Evolutionary conservation across 768 basidiomycete species (phyloP).

Genomic region (Phaeotremella skinneri): DNA sequence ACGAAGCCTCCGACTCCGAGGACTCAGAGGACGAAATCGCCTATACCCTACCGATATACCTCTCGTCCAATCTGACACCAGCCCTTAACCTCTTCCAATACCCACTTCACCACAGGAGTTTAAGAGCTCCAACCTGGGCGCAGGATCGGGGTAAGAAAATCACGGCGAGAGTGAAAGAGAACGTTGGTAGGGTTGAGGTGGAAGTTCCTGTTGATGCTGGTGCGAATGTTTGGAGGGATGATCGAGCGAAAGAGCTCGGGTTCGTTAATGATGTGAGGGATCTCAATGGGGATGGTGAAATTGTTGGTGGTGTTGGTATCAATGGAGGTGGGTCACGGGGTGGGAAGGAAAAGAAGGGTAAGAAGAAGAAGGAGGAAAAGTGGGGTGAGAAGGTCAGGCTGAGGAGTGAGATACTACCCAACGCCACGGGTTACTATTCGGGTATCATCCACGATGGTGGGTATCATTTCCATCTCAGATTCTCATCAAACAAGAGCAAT

Average conservation of each 20-base stretch:
- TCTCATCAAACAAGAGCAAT: neutral
- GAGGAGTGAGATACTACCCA: slow-evolving; percentile 49
- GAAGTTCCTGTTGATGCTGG: slow-evolving; percentile 51
- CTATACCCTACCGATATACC: slow-evolving; percentile 49
- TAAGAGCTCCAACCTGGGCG: slow-evolving; percentile 40
- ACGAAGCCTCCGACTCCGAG: slow-evolving; percentile 10
- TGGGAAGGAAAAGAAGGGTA: slow-evolving; percentile 30
- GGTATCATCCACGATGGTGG: slow-evolving; percentile 50
- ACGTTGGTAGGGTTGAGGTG: slow-evolving; percentile 44
- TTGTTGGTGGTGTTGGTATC: slow-evolving; percentile 37
- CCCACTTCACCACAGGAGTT: slow-evolving; percentile 38
- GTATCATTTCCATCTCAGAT: neutral
- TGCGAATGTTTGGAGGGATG: slow-evolving; percentile 46
- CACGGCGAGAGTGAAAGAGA: slow-evolving; percentile 47
- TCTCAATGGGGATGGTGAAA: slow-evolving; percentile 24
- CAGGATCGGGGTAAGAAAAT: slow-evolving; percentile 39
- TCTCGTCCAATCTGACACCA: slow-evolving; percentile 40
- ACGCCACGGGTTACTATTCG: slow-evolving; percentile 49
- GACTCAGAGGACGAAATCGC: slow-evolving; percentile 42
- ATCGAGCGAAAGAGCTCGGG: slow-evolving; percentile 48
- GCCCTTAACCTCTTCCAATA: slow-evolving; percentile 51
- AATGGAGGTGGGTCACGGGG: slow-evolving; percentile 21
- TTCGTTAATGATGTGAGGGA: slow-evolving; percentile 33
- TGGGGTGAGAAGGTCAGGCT: slow-evolving; percentile 50
- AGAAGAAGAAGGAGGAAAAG: slow-evolving; percentile 30